Conservation (phyloP, 495 filamentous ascomycete genomes). For the Articulospora tetracladia region DNA sequence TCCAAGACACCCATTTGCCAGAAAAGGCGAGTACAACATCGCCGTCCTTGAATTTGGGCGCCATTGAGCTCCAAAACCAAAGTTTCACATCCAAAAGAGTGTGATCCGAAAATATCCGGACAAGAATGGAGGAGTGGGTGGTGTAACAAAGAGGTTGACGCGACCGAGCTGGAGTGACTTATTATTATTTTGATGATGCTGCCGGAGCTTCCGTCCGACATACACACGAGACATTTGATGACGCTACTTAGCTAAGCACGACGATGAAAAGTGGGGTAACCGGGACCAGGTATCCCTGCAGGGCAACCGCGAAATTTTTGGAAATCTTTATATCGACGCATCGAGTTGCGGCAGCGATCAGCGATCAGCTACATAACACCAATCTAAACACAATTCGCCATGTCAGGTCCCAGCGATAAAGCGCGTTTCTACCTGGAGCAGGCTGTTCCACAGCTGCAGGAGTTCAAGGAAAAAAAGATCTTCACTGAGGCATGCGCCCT, state of each 20-base stretch:
- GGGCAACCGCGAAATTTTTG: background rate
- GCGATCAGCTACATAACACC: background rate
- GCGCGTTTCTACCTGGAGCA: constrained; percentile 92
- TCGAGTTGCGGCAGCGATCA: too few species aligned
- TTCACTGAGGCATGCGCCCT: constrained; percentile 62
- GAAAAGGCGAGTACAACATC: constrained; percentile 77
- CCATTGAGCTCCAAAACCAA: constrained; percentile 47
- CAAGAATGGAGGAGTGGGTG: constrained; percentile 20
- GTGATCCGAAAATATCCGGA: constrained; percentile 21
- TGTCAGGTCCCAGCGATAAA: constrained; percentile 86
- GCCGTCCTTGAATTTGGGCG: constrained; percentile 85
- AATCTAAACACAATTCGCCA: constrained; percentile 28
- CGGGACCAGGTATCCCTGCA: background rate
- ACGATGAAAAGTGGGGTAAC: background rate
- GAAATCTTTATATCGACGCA: background rate
- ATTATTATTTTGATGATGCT: background rate
- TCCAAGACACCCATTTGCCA: constrained; percentile 88
- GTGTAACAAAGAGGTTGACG: too few species aligned
- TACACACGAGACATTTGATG: background rate
- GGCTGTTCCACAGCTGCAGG: constrained; percentile 83
- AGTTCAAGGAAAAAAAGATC: constrained; percentile 82
- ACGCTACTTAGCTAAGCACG: background rate
- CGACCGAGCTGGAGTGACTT: constrained; percentile 5
- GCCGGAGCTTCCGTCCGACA: background rate
- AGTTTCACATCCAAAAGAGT: constrained; percentile 26